Conservation (phyloP, 1,284 basidiomycete species). For the Thecaphora thlaspeos region DNA sequence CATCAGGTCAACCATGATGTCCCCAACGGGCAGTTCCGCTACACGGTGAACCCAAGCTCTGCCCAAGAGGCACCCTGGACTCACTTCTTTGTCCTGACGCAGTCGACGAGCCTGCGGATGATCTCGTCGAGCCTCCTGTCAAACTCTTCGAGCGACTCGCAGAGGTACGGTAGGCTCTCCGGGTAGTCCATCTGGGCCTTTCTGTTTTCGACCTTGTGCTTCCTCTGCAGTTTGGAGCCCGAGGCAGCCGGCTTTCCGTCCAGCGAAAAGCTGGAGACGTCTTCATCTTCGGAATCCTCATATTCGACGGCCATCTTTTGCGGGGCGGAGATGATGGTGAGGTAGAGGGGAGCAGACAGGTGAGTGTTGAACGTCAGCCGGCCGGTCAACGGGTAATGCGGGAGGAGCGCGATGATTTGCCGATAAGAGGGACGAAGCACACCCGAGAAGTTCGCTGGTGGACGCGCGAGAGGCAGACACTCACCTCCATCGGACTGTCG, state of each 20-base stretch:
- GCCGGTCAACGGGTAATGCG: too few relatives aligned
- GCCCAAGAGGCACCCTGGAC: conserved; percentile 2
- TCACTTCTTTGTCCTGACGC: conserved; percentile 71
- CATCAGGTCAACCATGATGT: too few relatives aligned
- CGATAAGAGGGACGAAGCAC: too few relatives aligned
- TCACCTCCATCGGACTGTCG: conserved; percentile 40
- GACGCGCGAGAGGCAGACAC: too few relatives aligned
- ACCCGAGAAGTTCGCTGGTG: too few relatives aligned
- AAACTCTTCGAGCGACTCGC: conserved; percentile 78
- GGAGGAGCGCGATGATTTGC: too few relatives aligned
- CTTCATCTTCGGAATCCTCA: conserved; percentile 32
- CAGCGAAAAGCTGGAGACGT: conserved; percentile 24
- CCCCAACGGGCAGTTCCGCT: too few relatives aligned
- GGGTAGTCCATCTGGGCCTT: conserved; percentile 51
- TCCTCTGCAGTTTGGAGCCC: conserved; percentile 13
- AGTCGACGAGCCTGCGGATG: conserved; percentile 71
- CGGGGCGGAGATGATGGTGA: neutral
- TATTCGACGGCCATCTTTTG: conserved; percentile 27
- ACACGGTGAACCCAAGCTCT: too few relatives aligned
- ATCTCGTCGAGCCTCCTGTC: conserved; percentile 77
- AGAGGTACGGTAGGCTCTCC: conserved; percentile 70
- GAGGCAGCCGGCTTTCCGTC: conserved; percentile 6
- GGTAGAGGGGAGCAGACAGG: neutral
- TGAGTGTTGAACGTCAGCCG: too few relatives aligned
- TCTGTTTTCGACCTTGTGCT: conserved; percentile 24